These are phyloP conservation scores for Orobanche coerulescens DNA, from an alignment of 257 asterid genomes.

Conservation along the genomic window DNA sequence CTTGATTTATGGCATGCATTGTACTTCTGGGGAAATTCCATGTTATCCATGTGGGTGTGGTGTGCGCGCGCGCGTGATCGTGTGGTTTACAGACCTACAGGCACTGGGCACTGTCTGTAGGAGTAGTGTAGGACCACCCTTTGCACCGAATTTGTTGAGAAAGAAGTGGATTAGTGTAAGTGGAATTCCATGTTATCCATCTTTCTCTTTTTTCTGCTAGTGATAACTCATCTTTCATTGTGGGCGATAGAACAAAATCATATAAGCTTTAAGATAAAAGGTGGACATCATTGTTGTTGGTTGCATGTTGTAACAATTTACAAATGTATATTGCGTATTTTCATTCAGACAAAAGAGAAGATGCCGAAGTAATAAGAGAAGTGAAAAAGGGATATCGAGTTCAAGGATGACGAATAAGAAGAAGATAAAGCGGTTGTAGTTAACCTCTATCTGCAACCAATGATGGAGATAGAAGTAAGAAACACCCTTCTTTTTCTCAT, in stretches of 20 bases:
- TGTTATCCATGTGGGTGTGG: too few relatives aligned
- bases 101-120: too few relatives aligned
- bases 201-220: conserved; percentile 19
- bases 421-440: conserved; percentile 35
- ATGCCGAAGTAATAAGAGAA: conserved; percentile 33
- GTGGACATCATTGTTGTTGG: not conserved
- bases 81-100: too few relatives aligned
- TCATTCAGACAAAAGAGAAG: conserved; percentile 29
- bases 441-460: conserved; percentile 68
- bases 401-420: conserved; percentile 28
- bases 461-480: conserved; percentile 49
- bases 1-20: too few relatives aligned
- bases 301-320: conserved; percentile 10
- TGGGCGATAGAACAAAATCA: conserved; percentile 23
- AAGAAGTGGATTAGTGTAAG: too few relatives aligned
- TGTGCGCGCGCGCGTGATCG: too few relatives aligned
- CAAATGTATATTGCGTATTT: not conserved
- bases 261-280: conserved; percentile 19
- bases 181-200: too few relatives aligned
- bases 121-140: too few relatives aligned
- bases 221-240: conserved; percentile 16
- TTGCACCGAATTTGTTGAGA: too few relatives aligned
- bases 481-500: conserved; percentile 42
- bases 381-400: conserved; percentile 57
- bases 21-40: too few relatives aligned